Percentiles rank a stretch among this genome's conserved stretches.
Conservation (phyloP, 2,329 filamentous ascomycete genomes). For the Cladosporium colombiae region DNA sequence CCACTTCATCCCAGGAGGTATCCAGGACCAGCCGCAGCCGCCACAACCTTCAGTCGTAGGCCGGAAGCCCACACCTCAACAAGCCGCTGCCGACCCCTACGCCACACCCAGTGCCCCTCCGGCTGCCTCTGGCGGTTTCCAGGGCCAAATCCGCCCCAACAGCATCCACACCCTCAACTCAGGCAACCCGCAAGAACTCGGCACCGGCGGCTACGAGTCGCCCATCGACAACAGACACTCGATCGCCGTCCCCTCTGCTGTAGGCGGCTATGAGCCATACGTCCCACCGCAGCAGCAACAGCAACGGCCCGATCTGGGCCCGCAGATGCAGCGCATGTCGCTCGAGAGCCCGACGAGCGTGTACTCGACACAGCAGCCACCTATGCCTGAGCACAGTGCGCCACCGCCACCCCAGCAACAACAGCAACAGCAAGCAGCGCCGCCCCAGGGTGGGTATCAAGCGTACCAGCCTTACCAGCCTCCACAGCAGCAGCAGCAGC, state of each 20-base stretch:
- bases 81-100: conserved; percentile 23
- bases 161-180: conserved; percentile 42
- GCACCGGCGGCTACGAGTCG: conserved; percentile 49
- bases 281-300: conserved; percentile 15
- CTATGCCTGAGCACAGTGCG: not conserved
- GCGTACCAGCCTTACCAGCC: conserved; percentile 38
- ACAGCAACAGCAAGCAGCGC: not conserved
- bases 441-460: conserved; percentile 29
- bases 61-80: conserved; percentile 32
- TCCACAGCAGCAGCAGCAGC: conserved; percentile 25
- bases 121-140: conserved; percentile 38
- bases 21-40: conserved; percentile 29
- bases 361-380: conserved; percentile 23
- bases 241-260: not conserved
- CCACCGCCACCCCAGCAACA: conserved; percentile 10
- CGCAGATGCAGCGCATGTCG: conserved; percentile 31
- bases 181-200: conserved; percentile 50
- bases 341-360: conserved; percentile 34
- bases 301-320: conserved; percentile 24
- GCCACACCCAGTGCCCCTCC: conserved; percentile 24
- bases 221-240: conserved; percentile 48
- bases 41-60: conserved; percentile 27
- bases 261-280: conserved; percentile 27
- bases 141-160: conserved; percentile 41
- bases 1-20: conserved; percentile 40